Conservation (phyloP, 768 basidiomycete species). For the Psilocybe cyanescens region DNA sequence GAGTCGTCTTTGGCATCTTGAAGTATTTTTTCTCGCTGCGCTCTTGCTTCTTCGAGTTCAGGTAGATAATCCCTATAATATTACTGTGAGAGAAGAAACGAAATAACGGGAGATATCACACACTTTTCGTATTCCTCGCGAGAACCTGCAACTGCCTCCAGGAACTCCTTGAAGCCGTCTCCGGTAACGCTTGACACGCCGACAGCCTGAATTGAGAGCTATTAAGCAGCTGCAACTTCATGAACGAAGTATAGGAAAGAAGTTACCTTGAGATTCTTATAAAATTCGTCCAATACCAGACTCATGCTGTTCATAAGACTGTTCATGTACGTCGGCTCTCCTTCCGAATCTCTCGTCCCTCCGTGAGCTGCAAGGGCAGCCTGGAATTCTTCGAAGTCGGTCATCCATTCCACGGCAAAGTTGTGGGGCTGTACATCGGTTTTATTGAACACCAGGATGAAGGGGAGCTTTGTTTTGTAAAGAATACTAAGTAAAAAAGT, state of each 20-base stretch:
- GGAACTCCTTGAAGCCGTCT: constrained; percentile 90
- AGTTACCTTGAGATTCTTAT: constrained; percentile 89
- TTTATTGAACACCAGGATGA: constrained; percentile 98
- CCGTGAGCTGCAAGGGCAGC: constrained; percentile 76
- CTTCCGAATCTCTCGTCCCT: constrained; percentile 73
- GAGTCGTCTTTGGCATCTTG: constrained; percentile 68
- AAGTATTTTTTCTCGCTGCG: constrained; percentile 59
- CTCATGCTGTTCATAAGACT: constrained; percentile 99
- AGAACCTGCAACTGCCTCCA: constrained; percentile 88
- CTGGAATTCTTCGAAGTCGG: constrained; percentile 96
- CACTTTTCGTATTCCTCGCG: constrained; percentile 89
- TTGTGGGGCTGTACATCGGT: constrained; percentile 89
- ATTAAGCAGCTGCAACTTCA: background rate
- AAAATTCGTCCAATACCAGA: constrained; percentile 96
- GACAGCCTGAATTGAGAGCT: constrained; percentile 63
- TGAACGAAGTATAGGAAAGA: background rate
- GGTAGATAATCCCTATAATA: constrained; percentile 84
- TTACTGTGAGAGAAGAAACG: constrained; percentile 3
- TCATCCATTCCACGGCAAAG: constrained; percentile 98
- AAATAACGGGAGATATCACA: constrained; percentile 1
- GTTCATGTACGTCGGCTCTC: constrained; percentile 97
- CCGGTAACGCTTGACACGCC: constrained; percentile 97
- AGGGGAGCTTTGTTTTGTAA: constrained; percentile 97
- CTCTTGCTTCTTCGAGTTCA: constrained; percentile 77
- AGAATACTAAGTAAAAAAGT: constrained; percentile 64